Base-by-base conservation (phyloP, 768 basidiomycete genomes). In the Phanerodontia chrysosporium region DNA sequence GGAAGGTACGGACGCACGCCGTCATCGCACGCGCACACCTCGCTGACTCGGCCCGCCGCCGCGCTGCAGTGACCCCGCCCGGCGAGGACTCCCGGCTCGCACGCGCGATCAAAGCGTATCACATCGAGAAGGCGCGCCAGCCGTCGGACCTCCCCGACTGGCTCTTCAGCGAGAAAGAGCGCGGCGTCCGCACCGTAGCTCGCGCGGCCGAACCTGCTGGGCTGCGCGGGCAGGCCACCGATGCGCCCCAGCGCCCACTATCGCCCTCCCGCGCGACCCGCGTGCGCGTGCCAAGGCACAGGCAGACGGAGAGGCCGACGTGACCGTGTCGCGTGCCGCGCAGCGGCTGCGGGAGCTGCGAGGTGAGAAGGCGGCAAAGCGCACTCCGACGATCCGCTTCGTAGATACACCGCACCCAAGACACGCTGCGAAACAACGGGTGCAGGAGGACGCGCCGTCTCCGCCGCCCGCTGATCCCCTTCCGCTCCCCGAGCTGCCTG, bases 81-180 rank as follows among this genome's bases (percentile, higher is more conserved):
- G 84, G 83, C 27, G 73, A 78, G 46, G 86, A 87, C 61, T 83
- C 82, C 4, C 82, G 82, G 35, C 76, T 89, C 32, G 80, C 78
- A 3, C 78, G 78, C n/a, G 83, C 82, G 4, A 81, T 88, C 83
- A 86, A 85, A 66, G 80, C 82, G 0, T 88, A 87, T 67, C 82
- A 88, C 64, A 76, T 86, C 49, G 78, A 78, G 27, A 84, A 85
- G 67, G 85, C 85, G 22, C 76, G 76, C 25, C 73, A 77, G 36
- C 81, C 79, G 10, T 65, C 77, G 28, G 85, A 87, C 65, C 77
- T 89, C 21, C 86, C 87, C 10, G 72, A 76, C 8, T 88, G 86
- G 87, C 76, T 89, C 18, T 87, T 88, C 58, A 78, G 78, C 45
- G 82, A 80, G 56, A 75, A 72, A 44, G 85, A 87, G 64, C 78